Conservation (phyloP, 169 alveolate species). For the Plasmodium reichenowi region DNA sequence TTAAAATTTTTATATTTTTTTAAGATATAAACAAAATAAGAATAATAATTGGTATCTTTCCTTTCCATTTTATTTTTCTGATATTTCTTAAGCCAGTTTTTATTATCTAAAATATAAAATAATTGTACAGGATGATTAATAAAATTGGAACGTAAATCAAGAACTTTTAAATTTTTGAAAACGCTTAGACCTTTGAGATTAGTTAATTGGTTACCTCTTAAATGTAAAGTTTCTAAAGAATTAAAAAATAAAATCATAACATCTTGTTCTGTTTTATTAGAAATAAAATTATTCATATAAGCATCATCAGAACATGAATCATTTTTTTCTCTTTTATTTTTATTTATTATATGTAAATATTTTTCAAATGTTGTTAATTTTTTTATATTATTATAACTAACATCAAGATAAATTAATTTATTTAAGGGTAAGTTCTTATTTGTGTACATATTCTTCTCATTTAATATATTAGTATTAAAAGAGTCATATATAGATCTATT, state of each 20-base stretch:
- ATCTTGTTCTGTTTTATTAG: constrained; percentile 58
- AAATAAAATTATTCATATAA: constrained; percentile 33
- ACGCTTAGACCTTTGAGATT: constrained; percentile 63
- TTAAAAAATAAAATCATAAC: constrained; percentile 66
- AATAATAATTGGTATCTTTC: not conserved
- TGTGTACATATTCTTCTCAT: constrained; percentile 43
- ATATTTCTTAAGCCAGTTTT: constrained; percentile 54
- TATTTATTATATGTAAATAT: constrained; percentile 32
- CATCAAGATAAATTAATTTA: constrained; percentile 35
- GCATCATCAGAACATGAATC: constrained; percentile 37
- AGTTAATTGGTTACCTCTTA: constrained; percentile 47
- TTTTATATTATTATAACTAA: constrained; percentile 46
- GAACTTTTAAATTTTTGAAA: constrained; percentile 28
- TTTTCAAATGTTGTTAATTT: constrained; percentile 53
- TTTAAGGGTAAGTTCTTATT: constrained; percentile 32
- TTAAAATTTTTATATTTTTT: constrained; percentile 28
- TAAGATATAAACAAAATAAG: constrained; percentile 23
- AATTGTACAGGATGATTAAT: constrained; percentile 71
- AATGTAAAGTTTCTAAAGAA: constrained; percentile 47
- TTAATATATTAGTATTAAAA: not conserved
- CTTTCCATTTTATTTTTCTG: not conserved
- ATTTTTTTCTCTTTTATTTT: not conserved
- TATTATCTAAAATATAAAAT: constrained; percentile 45
- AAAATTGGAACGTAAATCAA: constrained; percentile 50
- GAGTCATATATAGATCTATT: constrained; percentile 19